Evolutionary conservation across 1,284 basidiomycete species (phyloP).

Genomic region (Leccinum huronense): DNA sequence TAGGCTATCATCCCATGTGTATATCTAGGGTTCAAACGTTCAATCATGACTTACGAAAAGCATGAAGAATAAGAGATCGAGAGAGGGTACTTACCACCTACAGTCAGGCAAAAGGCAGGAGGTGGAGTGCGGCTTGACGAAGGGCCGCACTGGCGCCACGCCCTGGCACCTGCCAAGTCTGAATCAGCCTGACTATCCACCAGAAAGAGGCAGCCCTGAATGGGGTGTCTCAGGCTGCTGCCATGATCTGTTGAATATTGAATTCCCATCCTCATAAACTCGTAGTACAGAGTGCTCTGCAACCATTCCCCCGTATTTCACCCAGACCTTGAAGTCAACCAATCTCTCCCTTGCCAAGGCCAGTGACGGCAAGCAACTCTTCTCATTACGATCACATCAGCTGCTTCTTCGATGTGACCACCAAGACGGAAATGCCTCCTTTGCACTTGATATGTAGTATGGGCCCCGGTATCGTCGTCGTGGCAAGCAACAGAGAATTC

Average conservation of each 20-base stretch:
- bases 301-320: no score
- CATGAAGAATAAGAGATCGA: not conserved
- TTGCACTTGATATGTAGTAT: no score
- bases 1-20: no score
- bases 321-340: not conserved
- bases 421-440: not conserved
- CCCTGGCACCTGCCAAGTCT: not conserved
- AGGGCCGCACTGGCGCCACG: not conserved
- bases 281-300: no score
- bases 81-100: not conserved
- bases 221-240: no score
- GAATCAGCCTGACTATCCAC: no score
- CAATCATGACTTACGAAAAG: not conserved
- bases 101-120: not conserved
- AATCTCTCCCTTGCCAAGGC: not conserved
- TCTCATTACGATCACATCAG: not conserved
- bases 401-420: not conserved
- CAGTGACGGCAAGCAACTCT: not conserved
- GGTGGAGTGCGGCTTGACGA: not conserved
- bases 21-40: not conserved
- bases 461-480: no score
- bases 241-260: no score
- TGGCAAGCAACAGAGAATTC: no score
- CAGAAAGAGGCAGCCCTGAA: no score
- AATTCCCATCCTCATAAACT: no score